Evolutionary conservation across 192 early-diverging fungal species (phyloP).

Genomic region (Coemansia sp.): DNA sequence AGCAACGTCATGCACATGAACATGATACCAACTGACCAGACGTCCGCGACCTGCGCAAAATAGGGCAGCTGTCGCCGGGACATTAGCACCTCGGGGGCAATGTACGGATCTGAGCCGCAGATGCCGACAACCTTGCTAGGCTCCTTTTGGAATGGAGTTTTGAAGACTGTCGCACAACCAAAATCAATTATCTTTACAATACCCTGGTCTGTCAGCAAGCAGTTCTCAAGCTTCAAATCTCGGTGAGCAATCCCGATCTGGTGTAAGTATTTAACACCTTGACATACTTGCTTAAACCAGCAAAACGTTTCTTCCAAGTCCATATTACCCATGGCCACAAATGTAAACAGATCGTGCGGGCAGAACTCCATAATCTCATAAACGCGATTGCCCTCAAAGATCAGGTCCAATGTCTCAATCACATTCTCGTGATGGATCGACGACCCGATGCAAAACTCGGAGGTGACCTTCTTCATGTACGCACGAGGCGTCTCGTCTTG

Average conservation of each 20-base stretch:
- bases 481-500: conserved; percentile 66
- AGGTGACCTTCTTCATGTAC: conserved; percentile 80
- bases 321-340: conserved; percentile 75
- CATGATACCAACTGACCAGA: conserved; percentile 91
- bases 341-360: conserved; percentile 80
- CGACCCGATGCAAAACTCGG: conserved; percentile 80
- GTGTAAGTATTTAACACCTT: conserved; percentile 86
- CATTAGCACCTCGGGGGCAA: conserved; percentile 82
- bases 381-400: conserved; percentile 63
- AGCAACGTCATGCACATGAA: conserved; percentile 72
- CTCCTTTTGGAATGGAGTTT: conserved; percentile 73
- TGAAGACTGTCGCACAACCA: conserved; percentile 87
- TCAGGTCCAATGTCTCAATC: conserved; percentile 75
- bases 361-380: conserved; percentile 91
- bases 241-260: conserved; percentile 89
- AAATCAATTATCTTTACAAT: conserved; percentile 95
- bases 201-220: conserved; percentile 69
- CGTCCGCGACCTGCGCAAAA: conserved; percentile 77
- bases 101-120: conserved; percentile 91
- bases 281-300: conserved; percentile 80
- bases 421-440: conserved; percentile 75
- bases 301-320: conserved; percentile 78
- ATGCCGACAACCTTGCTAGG: conserved; percentile 68
- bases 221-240: conserved; percentile 90
- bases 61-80: conserved; percentile 63